Conservation (phyloP, 2,329 filamentous ascomycete species). For the Pseudogymnoascus sp. region DNA sequence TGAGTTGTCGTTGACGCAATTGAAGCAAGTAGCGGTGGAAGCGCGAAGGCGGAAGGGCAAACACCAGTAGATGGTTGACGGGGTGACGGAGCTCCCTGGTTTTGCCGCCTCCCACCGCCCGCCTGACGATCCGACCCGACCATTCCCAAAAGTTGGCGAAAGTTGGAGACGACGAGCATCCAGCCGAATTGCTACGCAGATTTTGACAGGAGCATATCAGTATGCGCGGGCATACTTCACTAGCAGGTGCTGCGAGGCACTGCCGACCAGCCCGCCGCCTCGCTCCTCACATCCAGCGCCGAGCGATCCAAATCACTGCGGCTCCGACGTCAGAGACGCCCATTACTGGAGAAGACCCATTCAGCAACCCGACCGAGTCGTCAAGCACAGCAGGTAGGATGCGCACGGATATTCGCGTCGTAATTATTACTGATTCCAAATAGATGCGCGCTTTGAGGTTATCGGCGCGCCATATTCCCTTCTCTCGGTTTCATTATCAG, state of each 20-base stretch:
- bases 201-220: slow-evolving; percentile 4
- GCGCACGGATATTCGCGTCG: neutral
- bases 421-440: slow-evolving; percentile 2
- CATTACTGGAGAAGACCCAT: slow-evolving; percentile 44
- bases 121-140: neutral
- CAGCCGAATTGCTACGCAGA: slow-evolving; percentile 1
- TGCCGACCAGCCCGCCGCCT: slow-evolving; percentile 27
- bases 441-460: slow-evolving; percentile 93
- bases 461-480: slow-evolving; percentile 87
- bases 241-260: slow-evolving; percentile 29
- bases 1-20: slow-evolving; percentile 9
- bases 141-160: slow-evolving; percentile 7
- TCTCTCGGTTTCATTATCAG: slow-evolving; percentile 84
- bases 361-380: slow-evolving; percentile 40
- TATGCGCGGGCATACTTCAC: slow-evolving; percentile 38
- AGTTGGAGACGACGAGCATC: neutral
- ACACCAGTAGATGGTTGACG: neutral
- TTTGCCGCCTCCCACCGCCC: neutral
- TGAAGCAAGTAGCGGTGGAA: slow-evolving; percentile 4
- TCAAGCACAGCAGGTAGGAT: slow-evolving; percentile 22
- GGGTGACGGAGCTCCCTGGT: neutral
- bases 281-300: slow-evolving; percentile 33
- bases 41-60: neutral
- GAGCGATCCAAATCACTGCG: slow-evolving; percentile 55
- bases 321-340: slow-evolving; percentile 50